Evolutionary conservation across 306 rosid species (phyloP).

Genomic region (Cicer judaicum): DNA sequence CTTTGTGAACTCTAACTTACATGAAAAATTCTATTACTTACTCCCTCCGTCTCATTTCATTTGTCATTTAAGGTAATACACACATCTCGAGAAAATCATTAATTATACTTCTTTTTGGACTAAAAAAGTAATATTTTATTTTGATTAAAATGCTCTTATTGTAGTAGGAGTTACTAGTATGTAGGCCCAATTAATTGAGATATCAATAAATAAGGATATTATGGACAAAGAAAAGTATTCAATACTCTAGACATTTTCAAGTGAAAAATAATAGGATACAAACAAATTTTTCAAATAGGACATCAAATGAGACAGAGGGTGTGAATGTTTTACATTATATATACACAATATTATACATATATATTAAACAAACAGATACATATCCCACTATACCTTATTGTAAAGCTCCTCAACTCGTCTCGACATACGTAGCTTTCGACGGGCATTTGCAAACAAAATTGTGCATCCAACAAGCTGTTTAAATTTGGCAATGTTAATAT

Average conservation of each 20-base stretch:
- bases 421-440: slow-evolving; percentile 49
- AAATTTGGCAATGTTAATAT: slow-evolving; percentile 55
- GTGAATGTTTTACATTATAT: slow-evolving; percentile 17
- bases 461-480: slow-evolving; percentile 74
- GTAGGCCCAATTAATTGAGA: not conserved
- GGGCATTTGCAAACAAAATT: slow-evolving; percentile 57
- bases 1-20: slow-evolving; percentile 17
- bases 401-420: slow-evolving; percentile 79
- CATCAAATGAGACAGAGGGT: not conserved
- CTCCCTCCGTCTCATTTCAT: not conserved
- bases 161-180: not conserved
- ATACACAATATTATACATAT: not conserved
- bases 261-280: not conserved
- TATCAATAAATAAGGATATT: not conserved
- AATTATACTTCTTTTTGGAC: not conserved
- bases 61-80: not conserved
- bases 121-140: not conserved
- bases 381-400: slow-evolving; percentile 58
- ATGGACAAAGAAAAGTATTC: not conserved
- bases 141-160: not conserved
- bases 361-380: not conserved
- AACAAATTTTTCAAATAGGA: not conserved
- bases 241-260: not conserved
- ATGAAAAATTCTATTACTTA: not conserved
- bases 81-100: not conserved